These are phyloP conservation scores for Cyclaneusma minus DNA, from an alignment of 2,329 filamentous ascomycete genomes.

Conservation along the genomic window DNA sequence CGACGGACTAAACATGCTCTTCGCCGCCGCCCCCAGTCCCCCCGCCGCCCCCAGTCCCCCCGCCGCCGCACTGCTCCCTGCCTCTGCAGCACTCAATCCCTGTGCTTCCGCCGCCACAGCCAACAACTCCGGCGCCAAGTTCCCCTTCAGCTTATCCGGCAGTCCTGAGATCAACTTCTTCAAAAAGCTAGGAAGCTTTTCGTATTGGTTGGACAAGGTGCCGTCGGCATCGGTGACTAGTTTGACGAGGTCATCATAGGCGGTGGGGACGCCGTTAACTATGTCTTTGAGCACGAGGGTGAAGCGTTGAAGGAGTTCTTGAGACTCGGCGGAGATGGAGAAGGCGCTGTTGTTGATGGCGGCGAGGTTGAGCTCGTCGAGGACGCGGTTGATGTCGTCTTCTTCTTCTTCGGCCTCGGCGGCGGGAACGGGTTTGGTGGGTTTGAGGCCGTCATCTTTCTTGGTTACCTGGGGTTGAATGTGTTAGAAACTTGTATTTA, in stretches of 20 bases:
- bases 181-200: constrained; percentile 60
- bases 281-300: constrained; percentile 85
- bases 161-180: constrained; percentile 77
- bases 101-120: constrained; percentile 65
- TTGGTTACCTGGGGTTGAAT: constrained; percentile 22
- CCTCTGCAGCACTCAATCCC: constrained; percentile 8
- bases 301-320: constrained; percentile 69
- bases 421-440: constrained; percentile 21
- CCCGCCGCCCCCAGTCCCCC: constrained; percentile 6
- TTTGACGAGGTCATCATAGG: constrained; percentile 68
- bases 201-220: constrained; percentile 41
- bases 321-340: constrained; percentile 68
- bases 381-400: constrained; percentile 60
- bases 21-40: constrained; percentile 37
- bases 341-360: constrained; percentile 78
- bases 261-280: constrained; percentile 82
- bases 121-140: constrained; percentile 66
- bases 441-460: constrained; percentile 20
- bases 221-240: constrained; percentile 47
- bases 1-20: constrained; percentile 53
- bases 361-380: constrained; percentile 72
- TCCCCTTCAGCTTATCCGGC: constrained; percentile 64
- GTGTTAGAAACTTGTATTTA: constrained; percentile 18
- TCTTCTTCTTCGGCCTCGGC: constrained; percentile 35
- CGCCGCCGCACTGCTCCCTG: constrained; percentile 4